Base-by-base conservation (phyloP, 2,329 filamentous ascomycete genomes). In the Cercospora zeina region DNA sequence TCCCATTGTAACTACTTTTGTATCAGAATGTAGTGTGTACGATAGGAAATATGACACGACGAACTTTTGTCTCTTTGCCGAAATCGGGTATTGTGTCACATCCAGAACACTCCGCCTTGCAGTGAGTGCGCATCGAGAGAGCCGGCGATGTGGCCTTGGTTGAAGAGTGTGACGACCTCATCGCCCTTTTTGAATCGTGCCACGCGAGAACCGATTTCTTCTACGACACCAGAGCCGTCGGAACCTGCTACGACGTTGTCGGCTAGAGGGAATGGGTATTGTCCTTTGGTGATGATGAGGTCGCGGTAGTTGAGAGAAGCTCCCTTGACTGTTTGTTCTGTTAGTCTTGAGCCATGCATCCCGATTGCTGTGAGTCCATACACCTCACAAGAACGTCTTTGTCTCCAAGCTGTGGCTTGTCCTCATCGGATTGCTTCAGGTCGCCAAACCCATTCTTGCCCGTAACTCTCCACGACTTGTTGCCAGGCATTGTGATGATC, bases 351-450 rank as follows among this genome's bases (percentile, higher is more conserved):
- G 2, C 24, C 16, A 4, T 16, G 11, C 1, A 16, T 27, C 13
- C 6, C 21, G 6, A 14, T 33, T n/a, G 27, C 2, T 27, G 13
- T 36, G 24, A 47, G 21, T n/a, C 60, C 73, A 58, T 71, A 80
- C 79, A 80, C 75, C 88, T 89, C 68, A 93, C 85, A 34, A 93
- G 81, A 5, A 91, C 88, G 27, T 93, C 86, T 64, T 84, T 83
- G 59, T 91, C 88, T 51, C 88, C 88, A 1, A 88, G 71, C 66
- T 85, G 76, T 13, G 87, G 86, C 2, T 90, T 71, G 0, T 81
- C 70, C 39, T 77, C 75, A 53, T 81, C 78, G 55, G 85, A 80
- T 62, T 81, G 76, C 68, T 84, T 82, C 69, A 91, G 79, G 45
- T 79, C 79, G 51, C 89, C 84, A 69, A 90, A 88, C 68, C 80